phyloP scores from a whole-genome alignment of 495 filamentous ascomycete genomes.

The Elasticomyces elasticus region DNA sequence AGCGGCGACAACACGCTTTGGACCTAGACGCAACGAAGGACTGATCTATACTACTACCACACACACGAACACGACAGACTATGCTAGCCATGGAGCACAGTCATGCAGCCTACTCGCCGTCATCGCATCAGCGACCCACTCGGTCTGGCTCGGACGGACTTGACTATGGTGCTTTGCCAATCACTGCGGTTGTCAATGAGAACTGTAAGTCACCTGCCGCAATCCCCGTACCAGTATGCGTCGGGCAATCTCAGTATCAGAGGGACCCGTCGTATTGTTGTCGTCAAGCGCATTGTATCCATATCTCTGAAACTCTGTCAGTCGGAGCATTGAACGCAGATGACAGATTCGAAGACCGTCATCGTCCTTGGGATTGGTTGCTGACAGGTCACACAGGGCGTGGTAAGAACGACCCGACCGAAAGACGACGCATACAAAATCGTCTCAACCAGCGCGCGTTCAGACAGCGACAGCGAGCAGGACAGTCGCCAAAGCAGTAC shows the following conservation, averaged over 20 bases:
- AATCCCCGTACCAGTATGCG: too few species aligned
- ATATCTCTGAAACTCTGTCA: too few species aligned
- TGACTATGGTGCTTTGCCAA: not conserved
- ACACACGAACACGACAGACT: not conserved
- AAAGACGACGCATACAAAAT: constrained; percentile 18
- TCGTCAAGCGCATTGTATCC: too few species aligned
- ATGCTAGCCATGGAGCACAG: not conserved
- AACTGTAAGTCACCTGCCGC: constrained; percentile 9
- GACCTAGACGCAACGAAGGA: not conserved
- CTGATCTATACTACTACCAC: not conserved
- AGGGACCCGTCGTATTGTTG: too few species aligned
- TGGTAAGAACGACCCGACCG: constrained; percentile 18
- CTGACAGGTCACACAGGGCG: constrained; percentile 4
- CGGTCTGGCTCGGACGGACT: not conserved
- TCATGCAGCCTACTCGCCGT: not conserved
- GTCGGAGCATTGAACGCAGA: too few species aligned
- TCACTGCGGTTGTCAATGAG: constrained; percentile 12
- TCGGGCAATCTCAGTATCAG: too few species aligned
- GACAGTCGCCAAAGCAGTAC: constrained; percentile 15
- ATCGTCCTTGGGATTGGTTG: not conserved
- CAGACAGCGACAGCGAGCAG: constrained; percentile 14
- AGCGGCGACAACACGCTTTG: not conserved
- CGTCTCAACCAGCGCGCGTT: constrained; percentile 19
- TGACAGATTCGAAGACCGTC: too few species aligned
- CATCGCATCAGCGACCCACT: not conserved